Base-by-base conservation (phyloP, 805 yeast species). In the Saccharomycopsis javanensis region DNA sequence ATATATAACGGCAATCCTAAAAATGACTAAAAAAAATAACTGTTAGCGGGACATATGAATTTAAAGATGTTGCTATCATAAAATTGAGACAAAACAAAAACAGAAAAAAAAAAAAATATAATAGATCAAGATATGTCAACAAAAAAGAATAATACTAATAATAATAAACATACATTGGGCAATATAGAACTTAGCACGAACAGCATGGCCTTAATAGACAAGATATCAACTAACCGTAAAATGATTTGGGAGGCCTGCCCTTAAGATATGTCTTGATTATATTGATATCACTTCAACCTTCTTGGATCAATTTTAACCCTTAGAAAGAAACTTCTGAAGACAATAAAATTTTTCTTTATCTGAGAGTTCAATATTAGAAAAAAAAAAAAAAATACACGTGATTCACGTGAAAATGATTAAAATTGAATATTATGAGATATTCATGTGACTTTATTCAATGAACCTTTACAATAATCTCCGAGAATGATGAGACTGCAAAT, bases 1-100 rank as follows among this genome's bases (percentile, higher is more conserved):
- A 86, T 76, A 66, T 86, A 88, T 27, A 92, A 77, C 4, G 98
- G 97, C 3, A 88, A 70, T 13, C 84, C 83, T n/a, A 88, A 67
- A 68, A 88, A 88, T 66, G 76, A 78, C 81, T 81, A 23, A 25
- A 51, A 51, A 33, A 13, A n/a, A 15, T 1, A 18, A 2, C 23
- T 15, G 45, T 37, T 23, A 52, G 54, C 16, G 16, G 42, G 16
- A 33, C 4, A 7, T 4, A 33, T n/a, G 15, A 7, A 4, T 11
- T 33, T 7, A 13, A 33, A 33, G 15, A 33, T 33, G 35, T 33
- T n/a, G 35, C 10, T 33, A 13, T 7, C 10, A 33, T 4, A 33
- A 33, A n/a, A 37, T 18, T 10, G 11, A n/a, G 11, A 37, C 5
- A 6, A 37, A 16, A 16, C 7, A 35, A 35, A 8, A 35, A 16